Evolutionary conservation across 2,329 filamentous ascomycete species (phyloP), one percentile per base, ranked within the genome.

Genomic region (Stagonosporopsis vannaccii): DNA sequence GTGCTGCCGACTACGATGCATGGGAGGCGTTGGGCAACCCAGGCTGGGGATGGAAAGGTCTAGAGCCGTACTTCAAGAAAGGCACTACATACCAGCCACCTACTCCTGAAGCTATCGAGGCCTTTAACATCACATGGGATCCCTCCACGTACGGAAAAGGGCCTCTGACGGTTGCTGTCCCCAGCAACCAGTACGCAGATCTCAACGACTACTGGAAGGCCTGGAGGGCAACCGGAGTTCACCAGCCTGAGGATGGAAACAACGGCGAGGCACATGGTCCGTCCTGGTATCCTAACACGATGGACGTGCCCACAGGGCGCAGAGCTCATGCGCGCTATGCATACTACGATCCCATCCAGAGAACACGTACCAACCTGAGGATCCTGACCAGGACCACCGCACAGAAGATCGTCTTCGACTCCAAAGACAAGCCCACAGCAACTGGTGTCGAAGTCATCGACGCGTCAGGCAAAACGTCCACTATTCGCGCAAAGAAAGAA

Each of bases 11-110:
- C 44, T 77, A 76, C 50, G 82, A 87, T 71, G 79, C 78, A 1
- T 88, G 85, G 85, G 81, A 80, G 49, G 72, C 77, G 28, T 71
- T 88, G 17, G 85, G 85, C 1, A 88, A 87, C 63, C 55, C 71
- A 1, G 85, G 83, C 1, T 88, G 86, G 85, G 78, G 79, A 1
- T 88, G 83, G 82, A 72, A 82, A 25, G 76, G 76, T 8, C 61
- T 83, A 35, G 46, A 74, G 23, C 60, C 61, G 2, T 69, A 65
- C 43, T 70, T 68, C 51, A 61, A 58, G 44, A 68, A 72, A 52
- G 61, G 63, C 15, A 71, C 68, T 3, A 68, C 61, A 8, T 70
- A 70, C 43, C 59, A 64, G 33, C 61, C 66, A 20, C 66, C 70
- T 5, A 64, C 64, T 3, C 33, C 43, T 1, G 55, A 61, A 36